Evolutionary conservation across 768 basidiomycete species (phyloP).

Genomic region (Dioszegia hungarica): DNA sequence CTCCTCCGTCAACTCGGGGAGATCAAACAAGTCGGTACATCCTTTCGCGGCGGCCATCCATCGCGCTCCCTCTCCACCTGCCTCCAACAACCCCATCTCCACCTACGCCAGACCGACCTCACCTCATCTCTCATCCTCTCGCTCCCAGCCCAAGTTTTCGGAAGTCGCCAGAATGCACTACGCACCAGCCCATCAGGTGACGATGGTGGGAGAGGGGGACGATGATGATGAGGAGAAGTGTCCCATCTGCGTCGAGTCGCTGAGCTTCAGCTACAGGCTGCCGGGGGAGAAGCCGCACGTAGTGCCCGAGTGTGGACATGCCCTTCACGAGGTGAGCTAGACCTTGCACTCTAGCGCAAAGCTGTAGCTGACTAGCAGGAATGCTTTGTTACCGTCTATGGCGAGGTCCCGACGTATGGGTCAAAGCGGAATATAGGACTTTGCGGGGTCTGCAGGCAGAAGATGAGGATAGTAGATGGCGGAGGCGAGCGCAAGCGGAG

Average conservation of each 20-base stretch:
- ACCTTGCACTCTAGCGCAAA: background rate
- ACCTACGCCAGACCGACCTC: slow-evolving; percentile 9
- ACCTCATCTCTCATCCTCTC: slow-evolving; percentile 10
- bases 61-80: slow-evolving; percentile 27
- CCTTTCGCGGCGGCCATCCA: slow-evolving; percentile 36
- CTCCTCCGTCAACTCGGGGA: slow-evolving; percentile 15
- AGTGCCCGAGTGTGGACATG: slow-evolving; percentile 94
- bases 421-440: slow-evolving; percentile 69
- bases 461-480: slow-evolving; percentile 91
- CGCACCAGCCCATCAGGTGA: slow-evolving; percentile 27
- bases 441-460: slow-evolving; percentile 91
- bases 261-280: slow-evolving; percentile 85
- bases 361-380: slow-evolving; percentile 55
- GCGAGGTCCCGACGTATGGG: slow-evolving; percentile 68
- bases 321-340: slow-evolving; percentile 71
- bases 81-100: background rate
- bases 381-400: slow-evolving; percentile 95
- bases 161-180: slow-evolving; percentile 15
- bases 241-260: slow-evolving; percentile 91
- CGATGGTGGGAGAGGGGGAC: slow-evolving; percentile 29
- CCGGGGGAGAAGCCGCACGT: slow-evolving; percentile 97
- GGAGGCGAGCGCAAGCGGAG: slow-evolving; percentile 56
- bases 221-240: slow-evolving; percentile 75
- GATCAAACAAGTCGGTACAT: slow-evolving; percentile 22
- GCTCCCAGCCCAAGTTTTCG: slow-evolving; percentile 27